These are phyloP conservation scores for Thelonectria discophora DNA, from an alignment of 2,329 filamentous ascomycete genomes.

Conservation along the genomic window DNA sequence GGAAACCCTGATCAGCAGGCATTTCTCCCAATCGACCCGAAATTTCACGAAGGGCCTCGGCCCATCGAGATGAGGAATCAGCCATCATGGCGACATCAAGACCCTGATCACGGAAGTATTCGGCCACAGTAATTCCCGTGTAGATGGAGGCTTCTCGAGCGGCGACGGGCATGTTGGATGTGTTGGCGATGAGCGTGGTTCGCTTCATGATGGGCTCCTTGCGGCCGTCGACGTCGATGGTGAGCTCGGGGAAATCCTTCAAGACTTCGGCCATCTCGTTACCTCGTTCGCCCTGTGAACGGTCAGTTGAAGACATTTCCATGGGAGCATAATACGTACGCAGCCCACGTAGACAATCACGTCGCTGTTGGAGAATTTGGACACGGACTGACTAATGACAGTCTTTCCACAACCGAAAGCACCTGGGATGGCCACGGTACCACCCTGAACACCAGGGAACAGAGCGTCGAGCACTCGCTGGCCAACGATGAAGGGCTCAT, in stretches of 20 bases:
- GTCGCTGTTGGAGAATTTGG: conserved; percentile 99
- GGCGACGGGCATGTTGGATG: conserved; percentile 99
- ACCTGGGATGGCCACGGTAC: conserved; percentile 96
- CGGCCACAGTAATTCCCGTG: conserved; percentile 91
- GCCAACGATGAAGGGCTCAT: conserved; percentile 93
- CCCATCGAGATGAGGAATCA: conserved; percentile 97
- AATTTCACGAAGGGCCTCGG: conserved; percentile 97
- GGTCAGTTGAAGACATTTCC: conserved; percentile 50
- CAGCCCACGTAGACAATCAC: conserved; percentile 92
- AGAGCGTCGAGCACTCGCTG: conserved; percentile 96
- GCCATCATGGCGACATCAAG: conserved; percentile 99
- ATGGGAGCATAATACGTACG: background rate
- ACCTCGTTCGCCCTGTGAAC: conserved; percentile 77
- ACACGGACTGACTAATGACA: conserved; percentile 97
- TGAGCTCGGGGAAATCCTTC: conserved; percentile 99
- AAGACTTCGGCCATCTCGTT: conserved; percentile 99
- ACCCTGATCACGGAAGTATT: conserved; percentile 97
- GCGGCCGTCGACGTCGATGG: conserved; percentile 91
- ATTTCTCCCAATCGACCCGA: conserved; percentile 99
- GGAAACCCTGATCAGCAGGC: conserved; percentile 99
- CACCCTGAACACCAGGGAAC: conserved; percentile 95
- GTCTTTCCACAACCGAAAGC: conserved; percentile 99
- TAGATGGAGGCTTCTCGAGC: conserved; percentile 99
- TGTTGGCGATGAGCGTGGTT: conserved; percentile 97
- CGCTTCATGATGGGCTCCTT: conserved; percentile 99